Percentiles rank a stretch among this genome's conserved stretches.
Evolutionary conservation across 2,329 filamentous ascomycete species (phyloP).

Genomic region (Colletotrichum filicis): DNA sequence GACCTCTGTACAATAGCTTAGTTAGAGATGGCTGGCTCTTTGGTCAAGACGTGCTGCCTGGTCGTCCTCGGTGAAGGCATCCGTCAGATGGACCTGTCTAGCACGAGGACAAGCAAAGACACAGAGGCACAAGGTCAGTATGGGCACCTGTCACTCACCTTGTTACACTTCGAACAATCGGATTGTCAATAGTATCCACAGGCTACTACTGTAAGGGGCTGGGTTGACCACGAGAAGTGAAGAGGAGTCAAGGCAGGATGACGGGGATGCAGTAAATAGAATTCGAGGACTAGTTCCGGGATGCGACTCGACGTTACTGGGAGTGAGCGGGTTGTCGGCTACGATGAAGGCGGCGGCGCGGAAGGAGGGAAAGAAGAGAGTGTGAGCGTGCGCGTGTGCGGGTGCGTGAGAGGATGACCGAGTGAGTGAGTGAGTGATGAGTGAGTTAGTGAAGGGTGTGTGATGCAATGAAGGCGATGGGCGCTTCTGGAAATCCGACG

Average conservation of each 20-base stretch:
- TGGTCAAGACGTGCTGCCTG: conserved; percentile 6
- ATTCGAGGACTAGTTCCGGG: background rate
- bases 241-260: background rate
- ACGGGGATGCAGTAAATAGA: conserved; percentile 19
- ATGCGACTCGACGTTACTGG: conserved; percentile 10
- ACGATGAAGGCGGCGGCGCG: background rate
- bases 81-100: background rate
- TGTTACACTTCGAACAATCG: background rate
- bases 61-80: conserved; percentile 11
- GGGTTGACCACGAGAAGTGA: background rate
- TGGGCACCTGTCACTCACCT: conserved; percentile 25
- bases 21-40: conserved; percentile 18
- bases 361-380: background rate
- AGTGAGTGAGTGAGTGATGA: background rate
- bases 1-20: conserved; percentile 3
- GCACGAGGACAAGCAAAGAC: conserved; percentile 13
- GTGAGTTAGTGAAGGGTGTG: conserved; percentile 1
- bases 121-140: background rate
- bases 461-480: conserved; percentile 31
- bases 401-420: background rate
- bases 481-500: conserved; percentile 27
- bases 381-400: background rate
- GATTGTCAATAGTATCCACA: background rate
- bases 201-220: conserved; percentile 7
- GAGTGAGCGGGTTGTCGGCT: background rate